These are phyloP conservation scores for Coemansia sp. DNA, from an alignment of 192 early-diverging fungal genomes.

Conservation along the genomic window DNA sequence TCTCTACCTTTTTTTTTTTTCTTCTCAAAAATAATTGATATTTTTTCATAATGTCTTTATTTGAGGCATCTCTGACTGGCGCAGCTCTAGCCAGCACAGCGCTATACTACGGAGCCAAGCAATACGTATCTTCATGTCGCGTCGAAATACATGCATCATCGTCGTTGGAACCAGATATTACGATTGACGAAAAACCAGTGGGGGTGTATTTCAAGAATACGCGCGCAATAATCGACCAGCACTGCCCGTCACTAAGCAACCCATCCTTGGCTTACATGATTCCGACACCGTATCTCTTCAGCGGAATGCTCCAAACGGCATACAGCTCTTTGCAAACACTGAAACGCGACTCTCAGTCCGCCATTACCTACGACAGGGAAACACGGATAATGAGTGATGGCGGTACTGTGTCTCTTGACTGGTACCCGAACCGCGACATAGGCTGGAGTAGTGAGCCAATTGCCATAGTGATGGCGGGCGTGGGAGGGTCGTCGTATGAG, in stretches of 20 bases:
- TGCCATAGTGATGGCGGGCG: conserved; percentile 75
- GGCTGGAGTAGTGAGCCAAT: conserved; percentile 61
- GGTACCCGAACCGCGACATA: conserved; percentile 67
- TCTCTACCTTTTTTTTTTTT: background rate
- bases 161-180: too few species aligned
- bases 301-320: conserved; percentile 71
- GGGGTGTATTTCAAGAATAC: too few species aligned
- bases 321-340: conserved; percentile 36
- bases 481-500: conserved; percentile 85
- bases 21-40: background rate
- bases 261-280: conserved; percentile 45
- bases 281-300: conserved; percentile 68
- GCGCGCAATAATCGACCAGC: background rate
- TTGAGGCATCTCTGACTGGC: background rate
- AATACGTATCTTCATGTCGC: conserved; percentile 4
- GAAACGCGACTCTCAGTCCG: conserved; percentile 3
- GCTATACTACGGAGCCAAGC: conserved; percentile 1
- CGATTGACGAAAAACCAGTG: background rate
- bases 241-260: conserved; percentile 57
- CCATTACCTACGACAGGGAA: conserved; percentile 31
- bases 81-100: conserved; percentile 1
- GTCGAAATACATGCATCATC: conserved; percentile 10
- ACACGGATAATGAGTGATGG: conserved; percentile 66
- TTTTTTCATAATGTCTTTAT: background rate
- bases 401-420: conserved; percentile 79